Conservation (phyloP, 1,139 yeast genomes). For the Taphrina flavorubra region DNA sequence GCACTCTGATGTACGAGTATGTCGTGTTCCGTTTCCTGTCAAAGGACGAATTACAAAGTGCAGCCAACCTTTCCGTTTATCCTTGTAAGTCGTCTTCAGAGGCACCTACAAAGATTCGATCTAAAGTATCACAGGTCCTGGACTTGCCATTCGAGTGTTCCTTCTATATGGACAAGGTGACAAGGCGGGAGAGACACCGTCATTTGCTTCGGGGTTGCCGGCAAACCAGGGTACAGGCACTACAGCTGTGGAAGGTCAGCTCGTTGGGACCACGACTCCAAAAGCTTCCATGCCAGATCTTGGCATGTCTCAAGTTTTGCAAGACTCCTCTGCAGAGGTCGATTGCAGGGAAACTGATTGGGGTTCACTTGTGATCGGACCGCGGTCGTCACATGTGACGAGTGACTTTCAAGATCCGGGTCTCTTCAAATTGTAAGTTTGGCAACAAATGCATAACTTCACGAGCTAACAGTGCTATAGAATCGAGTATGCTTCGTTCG, state of each 20-base stretch:
- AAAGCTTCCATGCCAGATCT: neutral
- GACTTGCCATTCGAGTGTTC: constrained; percentile 4
- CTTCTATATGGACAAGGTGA: constrained; percentile 3
- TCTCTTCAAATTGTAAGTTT: neutral
- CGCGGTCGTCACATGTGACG: neutral
- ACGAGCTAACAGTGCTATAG: neutral
- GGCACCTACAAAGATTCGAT: neutral
- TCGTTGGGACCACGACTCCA: neutral
- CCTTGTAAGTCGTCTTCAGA: constrained; percentile 1
- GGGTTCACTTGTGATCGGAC: constrained; percentile 14
- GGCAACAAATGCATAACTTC: neutral
- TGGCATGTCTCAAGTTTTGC: neutral
- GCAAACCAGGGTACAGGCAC: neutral
- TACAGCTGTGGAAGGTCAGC: neutral
- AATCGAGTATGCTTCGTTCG: constrained; percentile 14
- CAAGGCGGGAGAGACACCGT: neutral
- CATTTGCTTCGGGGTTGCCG: neutral
- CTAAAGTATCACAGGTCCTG: neutral
- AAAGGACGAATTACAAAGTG: constrained; percentile 13
- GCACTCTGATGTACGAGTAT: constrained; percentile 1
- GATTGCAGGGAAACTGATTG: constrained; percentile 3
- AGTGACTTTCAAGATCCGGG: constrained; percentile 9
- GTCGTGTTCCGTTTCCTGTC: constrained; percentile 17
- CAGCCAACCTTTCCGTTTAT: neutral
- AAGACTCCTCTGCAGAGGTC: neutral